phyloP scores from a whole-genome alignment of 1,284 basidiomycete species.

The Rhodotorula sp. region DNA sequence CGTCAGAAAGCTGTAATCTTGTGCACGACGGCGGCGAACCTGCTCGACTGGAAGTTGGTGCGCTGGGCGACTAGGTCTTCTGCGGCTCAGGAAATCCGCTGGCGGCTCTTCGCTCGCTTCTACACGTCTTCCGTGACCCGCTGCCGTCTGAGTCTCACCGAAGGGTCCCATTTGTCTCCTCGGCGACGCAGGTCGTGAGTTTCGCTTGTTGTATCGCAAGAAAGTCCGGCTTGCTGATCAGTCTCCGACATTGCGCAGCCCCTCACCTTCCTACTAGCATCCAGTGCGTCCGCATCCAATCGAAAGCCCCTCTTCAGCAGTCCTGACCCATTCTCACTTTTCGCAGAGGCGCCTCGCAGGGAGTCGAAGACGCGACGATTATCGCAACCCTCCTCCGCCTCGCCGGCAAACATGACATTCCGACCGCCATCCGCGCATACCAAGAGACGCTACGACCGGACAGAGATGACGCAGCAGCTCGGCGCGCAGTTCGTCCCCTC shows the following conservation, averaged over 20 bases:
- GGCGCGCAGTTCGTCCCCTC: conserved; percentile 35
- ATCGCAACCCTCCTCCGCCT: conserved; percentile 43
- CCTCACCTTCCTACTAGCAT: conserved; percentile 2
- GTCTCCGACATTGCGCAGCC: conserved; percentile 9
- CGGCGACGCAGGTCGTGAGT: conserved; percentile 42
- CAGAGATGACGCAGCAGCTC: conserved; percentile 40
- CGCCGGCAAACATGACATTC: conserved; percentile 41
- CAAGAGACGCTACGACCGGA: conserved; percentile 48
- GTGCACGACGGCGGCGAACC: conserved; percentile 35
- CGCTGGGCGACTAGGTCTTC: background rate
- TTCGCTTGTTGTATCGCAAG: no score
- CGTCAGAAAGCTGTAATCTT: conserved; percentile 1
- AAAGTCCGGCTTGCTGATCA: no score
- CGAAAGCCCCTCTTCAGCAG: background rate
- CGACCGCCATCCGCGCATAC: conserved; percentile 41
- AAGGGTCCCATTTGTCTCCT: conserved; percentile 45
- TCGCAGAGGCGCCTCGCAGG: conserved; percentile 46
- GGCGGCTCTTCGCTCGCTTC: background rate
- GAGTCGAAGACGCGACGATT: conserved; percentile 47
- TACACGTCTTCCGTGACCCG: conserved; percentile 45
- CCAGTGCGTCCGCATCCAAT: no score
- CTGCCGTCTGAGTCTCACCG: conserved; percentile 46
- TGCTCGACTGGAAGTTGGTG: conserved; percentile 47
- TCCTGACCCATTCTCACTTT: background rate
- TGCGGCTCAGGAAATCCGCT: background rate